These are phyloP conservation scores for Eucalyptus guilfoylei DNA, from an alignment of 345 rosid genomes.

Conservation along the genomic window DNA sequence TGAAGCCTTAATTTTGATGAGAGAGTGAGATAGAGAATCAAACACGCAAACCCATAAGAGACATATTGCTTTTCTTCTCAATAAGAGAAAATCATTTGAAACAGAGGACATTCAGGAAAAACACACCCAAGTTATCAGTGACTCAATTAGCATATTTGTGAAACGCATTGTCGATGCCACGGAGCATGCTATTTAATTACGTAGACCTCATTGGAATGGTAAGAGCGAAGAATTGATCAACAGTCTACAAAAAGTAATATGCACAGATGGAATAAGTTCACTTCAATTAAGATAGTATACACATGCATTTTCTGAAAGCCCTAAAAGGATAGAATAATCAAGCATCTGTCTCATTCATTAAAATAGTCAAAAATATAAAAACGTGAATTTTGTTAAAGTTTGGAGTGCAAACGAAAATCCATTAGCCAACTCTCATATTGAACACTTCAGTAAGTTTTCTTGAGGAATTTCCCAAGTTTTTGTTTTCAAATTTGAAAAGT, in stretches of 20 bases:
- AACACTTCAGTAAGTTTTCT: not conserved
- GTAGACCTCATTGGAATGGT: slow-evolving; percentile 78
- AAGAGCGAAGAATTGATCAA: slow-evolving; percentile 81
- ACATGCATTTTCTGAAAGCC: not conserved
- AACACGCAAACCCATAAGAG: not conserved
- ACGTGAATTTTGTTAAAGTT: not conserved
- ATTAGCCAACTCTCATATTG: not conserved
- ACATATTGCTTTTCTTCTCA: not conserved
- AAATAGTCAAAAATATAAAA: not conserved
- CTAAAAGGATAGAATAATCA: not conserved
- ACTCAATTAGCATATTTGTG: slow-evolving; percentile 69
- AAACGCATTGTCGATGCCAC: slow-evolving; percentile 88
- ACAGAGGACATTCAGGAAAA: not conserved
- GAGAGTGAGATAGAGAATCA: not conserved
- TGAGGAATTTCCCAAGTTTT: not conserved
- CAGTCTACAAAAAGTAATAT: slow-evolving; percentile 48
- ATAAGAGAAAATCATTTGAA: not conserved
- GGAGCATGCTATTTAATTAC: slow-evolving; percentile 52
- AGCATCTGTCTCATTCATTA: not conserved
- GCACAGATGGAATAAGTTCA: not conserved
- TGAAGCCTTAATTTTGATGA: not conserved
- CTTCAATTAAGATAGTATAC: not conserved
- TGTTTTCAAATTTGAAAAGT: not conserved
- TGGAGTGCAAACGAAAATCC: not conserved
- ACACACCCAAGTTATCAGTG: slow-evolving; percentile 64